Conservation (phyloP, 768 basidiomycete species). For the Boletus rufocinnamomeus region DNA sequence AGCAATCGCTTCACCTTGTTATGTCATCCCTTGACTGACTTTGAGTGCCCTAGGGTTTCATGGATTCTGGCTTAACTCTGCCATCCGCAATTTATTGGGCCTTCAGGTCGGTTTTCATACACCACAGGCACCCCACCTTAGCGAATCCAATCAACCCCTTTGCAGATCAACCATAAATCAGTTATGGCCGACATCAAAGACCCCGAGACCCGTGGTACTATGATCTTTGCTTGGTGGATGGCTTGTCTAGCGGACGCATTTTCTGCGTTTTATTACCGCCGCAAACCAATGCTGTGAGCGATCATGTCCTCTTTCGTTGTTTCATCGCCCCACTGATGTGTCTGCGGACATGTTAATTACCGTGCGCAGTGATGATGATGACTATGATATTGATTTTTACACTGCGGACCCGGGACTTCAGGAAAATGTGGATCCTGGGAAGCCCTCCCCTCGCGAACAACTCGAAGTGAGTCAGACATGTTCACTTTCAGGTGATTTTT, state of each 20-base stretch:
- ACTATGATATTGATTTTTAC: conserved; percentile 90
- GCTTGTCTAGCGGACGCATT: conserved; percentile 84
- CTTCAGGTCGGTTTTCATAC: conserved; percentile 53
- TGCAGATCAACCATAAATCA: conserved; percentile 81
- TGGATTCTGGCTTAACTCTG: conserved; percentile 80
- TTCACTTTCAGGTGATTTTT: background rate
- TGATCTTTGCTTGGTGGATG: conserved; percentile 96
- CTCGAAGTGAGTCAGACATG: conserved; percentile 57
- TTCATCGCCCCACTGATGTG: conserved; percentile 11
- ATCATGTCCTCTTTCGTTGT: conserved; percentile 2
- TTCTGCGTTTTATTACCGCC: conserved; percentile 78
- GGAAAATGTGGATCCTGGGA: conserved; percentile 49
- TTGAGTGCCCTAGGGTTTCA: conserved; percentile 61
- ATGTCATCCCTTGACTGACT: conserved; percentile 21
- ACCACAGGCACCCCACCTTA: conserved; percentile 8
- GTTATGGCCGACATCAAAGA: conserved; percentile 73
- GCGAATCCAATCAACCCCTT: conserved; percentile 9
- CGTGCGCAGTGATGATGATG: conserved; percentile 67
- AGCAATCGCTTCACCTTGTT: conserved; percentile 18
- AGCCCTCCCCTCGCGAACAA: conserved; percentile 74
- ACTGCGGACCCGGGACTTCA: conserved; percentile 62
- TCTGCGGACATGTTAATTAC: conserved; percentile 25
- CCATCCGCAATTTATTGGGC: conserved; percentile 77
- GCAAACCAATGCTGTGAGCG: conserved; percentile 73
- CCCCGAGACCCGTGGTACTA: conserved; percentile 73